Evolutionary conservation across 2,329 filamentous ascomycete species (phyloP).

Genomic region (Beauveria rudraprayagi): DNA sequence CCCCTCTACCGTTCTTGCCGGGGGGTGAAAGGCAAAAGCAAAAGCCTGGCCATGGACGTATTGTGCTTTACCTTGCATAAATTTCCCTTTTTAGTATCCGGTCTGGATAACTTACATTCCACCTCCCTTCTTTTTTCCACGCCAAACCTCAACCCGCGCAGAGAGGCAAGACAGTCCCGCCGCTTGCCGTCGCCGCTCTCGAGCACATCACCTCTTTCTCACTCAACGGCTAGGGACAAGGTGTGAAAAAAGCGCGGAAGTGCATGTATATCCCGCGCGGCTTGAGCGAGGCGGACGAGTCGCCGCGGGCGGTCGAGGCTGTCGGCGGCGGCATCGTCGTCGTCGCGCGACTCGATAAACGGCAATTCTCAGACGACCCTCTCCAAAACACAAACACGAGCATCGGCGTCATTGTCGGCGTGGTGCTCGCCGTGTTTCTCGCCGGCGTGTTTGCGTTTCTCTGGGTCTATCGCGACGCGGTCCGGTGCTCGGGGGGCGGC

Average conservation of each 20-base stretch:
- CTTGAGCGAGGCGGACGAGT: background rate
- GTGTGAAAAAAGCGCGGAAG: background rate
- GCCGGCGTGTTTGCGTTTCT: conserved; percentile 29
- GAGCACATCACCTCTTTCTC: background rate
- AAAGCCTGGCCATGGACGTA: background rate
- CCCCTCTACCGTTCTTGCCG: background rate
- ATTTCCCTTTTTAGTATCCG: background rate
- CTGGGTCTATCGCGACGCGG: conserved; percentile 31
- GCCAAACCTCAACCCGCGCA: background rate
- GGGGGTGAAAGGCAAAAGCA: background rate
- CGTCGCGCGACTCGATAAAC: background rate
- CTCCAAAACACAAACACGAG: conserved; percentile 30
- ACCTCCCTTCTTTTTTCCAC: background rate
- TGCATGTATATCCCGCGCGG: conserved; percentile 10
- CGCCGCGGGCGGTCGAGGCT: background rate
- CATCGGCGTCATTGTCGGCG: conserved; percentile 35
- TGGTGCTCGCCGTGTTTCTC: conserved; percentile 33
- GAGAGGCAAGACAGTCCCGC: background rate
- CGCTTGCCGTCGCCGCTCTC: background rate
- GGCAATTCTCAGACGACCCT: conserved; percentile 17
- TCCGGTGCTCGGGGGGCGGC: conserved; percentile 24
- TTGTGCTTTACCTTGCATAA: background rate
- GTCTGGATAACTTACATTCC: background rate
- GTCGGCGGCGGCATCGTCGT: background rate
- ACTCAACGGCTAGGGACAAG: background rate